Conservation (phyloP, 2,329 filamentous ascomycete genomes). For the Lecanoromycetidae sp. region DNA sequence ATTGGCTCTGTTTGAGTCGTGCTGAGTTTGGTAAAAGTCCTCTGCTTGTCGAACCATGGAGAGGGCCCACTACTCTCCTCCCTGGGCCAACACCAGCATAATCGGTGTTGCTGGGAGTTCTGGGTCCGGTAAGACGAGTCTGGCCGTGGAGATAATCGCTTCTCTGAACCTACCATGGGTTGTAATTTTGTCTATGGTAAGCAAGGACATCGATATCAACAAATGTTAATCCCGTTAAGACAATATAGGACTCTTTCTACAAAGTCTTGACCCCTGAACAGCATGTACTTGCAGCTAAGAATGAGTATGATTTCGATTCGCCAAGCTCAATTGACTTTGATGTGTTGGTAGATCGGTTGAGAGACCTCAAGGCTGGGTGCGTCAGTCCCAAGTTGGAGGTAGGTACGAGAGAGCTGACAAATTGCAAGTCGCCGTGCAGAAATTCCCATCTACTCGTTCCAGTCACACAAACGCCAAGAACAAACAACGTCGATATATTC, state of each 20-base stretch:
- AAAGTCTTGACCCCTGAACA: constrained; percentile 72
- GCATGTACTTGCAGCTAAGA: constrained; percentile 67
- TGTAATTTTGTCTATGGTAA: constrained; percentile 90
- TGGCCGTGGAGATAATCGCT: constrained; percentile 82
- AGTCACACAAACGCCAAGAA: constrained; percentile 69
- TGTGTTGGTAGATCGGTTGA: constrained; percentile 62
- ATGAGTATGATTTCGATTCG: constrained; percentile 93
- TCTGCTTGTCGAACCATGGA: no score
- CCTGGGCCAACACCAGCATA: constrained; percentile 92
- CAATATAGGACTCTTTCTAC: constrained; percentile 99
- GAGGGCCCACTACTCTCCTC: constrained; percentile 69
- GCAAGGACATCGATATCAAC: constrained; percentile 18
- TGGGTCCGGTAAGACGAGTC: constrained; percentile 86
- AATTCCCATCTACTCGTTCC: constrained; percentile 90
- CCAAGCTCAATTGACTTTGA: constrained; percentile 95
- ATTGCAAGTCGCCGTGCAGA: constrained; percentile 47
- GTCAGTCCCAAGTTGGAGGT: constrained; percentile 18
- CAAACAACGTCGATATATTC: constrained; percentile 86
- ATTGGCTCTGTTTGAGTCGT: no score
- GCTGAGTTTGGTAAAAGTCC: no score
- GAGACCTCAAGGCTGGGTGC: constrained; percentile 85
- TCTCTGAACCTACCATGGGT: constrained; percentile 93
- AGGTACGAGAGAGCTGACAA: constrained; percentile 13
- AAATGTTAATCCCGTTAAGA: constrained; percentile 39
- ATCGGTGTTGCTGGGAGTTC: constrained; percentile 94